Conservation (phyloP, 257 asterid species). For the Marsdenia floribunda region DNA sequence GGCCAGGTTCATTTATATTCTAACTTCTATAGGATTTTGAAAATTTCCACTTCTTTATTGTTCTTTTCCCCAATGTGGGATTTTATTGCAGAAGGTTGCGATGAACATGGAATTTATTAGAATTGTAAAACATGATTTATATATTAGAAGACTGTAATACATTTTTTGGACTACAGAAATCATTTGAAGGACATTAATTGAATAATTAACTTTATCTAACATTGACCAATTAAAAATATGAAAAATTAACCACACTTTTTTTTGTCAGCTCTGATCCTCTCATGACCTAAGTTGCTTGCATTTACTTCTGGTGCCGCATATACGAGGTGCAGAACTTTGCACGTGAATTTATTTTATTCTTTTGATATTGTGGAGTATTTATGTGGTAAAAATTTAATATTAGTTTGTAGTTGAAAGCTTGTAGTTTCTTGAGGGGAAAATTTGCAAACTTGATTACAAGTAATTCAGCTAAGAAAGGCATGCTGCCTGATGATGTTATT, state of each 20-base stretch:
- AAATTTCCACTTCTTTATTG: not conserved
- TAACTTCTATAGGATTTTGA: not conserved
- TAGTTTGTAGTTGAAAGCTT: not conserved
- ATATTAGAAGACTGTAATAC: too few relatives aligned
- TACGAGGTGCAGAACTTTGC: conserved; percentile 83
- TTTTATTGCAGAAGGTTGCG: conserved; percentile 68
- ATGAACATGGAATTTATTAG: too few relatives aligned
- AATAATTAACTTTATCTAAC: too few relatives aligned
- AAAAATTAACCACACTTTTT: too few relatives aligned
- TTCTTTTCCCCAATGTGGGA: conserved; percentile 3
- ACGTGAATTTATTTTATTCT: conserved; percentile 19
- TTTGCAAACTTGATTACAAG: conserved; percentile 44
- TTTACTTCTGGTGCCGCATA: conserved; percentile 71
- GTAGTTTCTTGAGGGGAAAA: conserved; percentile 5
- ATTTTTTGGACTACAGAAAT: too few relatives aligned
- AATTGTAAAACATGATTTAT: too few relatives aligned
- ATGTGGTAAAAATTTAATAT: not conserved
- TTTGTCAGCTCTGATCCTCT: too few relatives aligned
- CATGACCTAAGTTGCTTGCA: conserved; percentile 77
- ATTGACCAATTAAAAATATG: too few relatives aligned
- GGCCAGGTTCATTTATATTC: conserved; percentile 55
- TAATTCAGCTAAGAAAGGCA: conserved; percentile 90
- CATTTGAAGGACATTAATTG: too few relatives aligned
- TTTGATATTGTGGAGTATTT: not conserved
- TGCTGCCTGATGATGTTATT: too few relatives aligned